Evolutionary conservation across 2,329 filamentous ascomycete species (phyloP), one percentile per base, ranked within the genome.

Genomic region (Bimuria novae-zelandiae): DNA sequence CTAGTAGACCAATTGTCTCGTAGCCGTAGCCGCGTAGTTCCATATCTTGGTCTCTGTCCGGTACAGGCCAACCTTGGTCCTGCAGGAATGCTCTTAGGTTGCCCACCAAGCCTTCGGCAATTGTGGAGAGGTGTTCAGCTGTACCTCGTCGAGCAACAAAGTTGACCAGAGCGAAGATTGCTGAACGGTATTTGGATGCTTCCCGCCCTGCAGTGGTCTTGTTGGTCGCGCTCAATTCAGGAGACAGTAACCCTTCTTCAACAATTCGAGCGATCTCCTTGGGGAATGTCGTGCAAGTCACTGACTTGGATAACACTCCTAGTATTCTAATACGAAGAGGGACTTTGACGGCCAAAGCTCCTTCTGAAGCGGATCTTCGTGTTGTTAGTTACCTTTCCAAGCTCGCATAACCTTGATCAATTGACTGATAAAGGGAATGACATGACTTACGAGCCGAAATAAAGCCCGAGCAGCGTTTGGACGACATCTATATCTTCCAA

Each of bases 1-100:
- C 86, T 21, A 97, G 75, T 12, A 94, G 82, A 0, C 93, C 94
- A 33, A 97, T 90, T 0, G 90, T 92, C 71, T 97, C 93, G 71
- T 97, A 97, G 1, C 89, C 92, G 66, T 89, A 87, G 5, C 87
- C 87, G 35, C 93, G 85, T 37, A 96, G 79, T 3, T 83, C 81
- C 49, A 87, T 77, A 59, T 84, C 82, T 47, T 84, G 79, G 40
- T 80, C 80, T 3, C 73, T 69, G 30, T 76, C 76, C 1, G 87
- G 83, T 17, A 77, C 77, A 1, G 92, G 92, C 92, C 92, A 97
- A 5, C 92, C 92, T 72, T 95, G 90, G 27, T 83, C 81, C 57
- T 88, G 82, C 49, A 96, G 86, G 67, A 91, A 97, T 21, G 84
- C 81, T 58, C 83, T 83, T 63, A 97, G 77, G 40, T 86, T 83